These are phyloP conservation scores for Pseudocohnilembus persalinus DNA, from an alignment of 169 alveolate genomes.

Conservation along the genomic window DNA sequence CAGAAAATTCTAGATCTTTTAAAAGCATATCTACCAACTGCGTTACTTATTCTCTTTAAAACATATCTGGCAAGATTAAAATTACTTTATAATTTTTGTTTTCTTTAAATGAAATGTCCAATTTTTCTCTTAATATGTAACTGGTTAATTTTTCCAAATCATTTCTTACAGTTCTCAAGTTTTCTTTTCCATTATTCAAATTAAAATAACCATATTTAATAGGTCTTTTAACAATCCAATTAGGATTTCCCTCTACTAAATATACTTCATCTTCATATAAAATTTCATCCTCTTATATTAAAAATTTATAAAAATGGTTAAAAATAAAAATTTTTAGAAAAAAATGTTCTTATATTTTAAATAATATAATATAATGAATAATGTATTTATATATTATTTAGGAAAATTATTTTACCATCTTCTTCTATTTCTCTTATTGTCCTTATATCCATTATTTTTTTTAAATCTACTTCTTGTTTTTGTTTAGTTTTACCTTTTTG, in stretches of 20 bases:
- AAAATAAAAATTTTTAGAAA: no score
- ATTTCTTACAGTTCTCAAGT: constrained; percentile 42
- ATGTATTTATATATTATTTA: no score
- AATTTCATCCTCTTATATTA: constrained; percentile 1
- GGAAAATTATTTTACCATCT: neutral
- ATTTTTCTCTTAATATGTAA: constrained; percentile 52
- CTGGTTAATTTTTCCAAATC: constrained; percentile 57
- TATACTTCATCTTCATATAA: constrained; percentile 38
- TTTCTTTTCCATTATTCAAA: constrained; percentile 27
- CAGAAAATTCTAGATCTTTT: constrained; percentile 59
- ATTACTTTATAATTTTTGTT: constrained; percentile 52
- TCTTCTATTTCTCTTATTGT: neutral
- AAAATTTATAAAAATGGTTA: no score
- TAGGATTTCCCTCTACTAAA: constrained; percentile 48
- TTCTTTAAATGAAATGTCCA: constrained; percentile 41
- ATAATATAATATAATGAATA: no score
- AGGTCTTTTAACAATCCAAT: constrained; percentile 58
- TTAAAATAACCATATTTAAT: constrained; percentile 69
- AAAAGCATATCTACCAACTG: constrained; percentile 57
- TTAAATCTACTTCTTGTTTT: constrained; percentile 30
- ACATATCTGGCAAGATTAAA: constrained; percentile 62
- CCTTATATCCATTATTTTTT: neutral
- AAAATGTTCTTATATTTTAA: no score
- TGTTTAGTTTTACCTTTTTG: constrained; percentile 31
- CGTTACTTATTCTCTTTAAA: constrained; percentile 57